phyloP scores from a whole-genome alignment of 129 eudicot genomes.

The Helianthus tuberosus region DNA sequence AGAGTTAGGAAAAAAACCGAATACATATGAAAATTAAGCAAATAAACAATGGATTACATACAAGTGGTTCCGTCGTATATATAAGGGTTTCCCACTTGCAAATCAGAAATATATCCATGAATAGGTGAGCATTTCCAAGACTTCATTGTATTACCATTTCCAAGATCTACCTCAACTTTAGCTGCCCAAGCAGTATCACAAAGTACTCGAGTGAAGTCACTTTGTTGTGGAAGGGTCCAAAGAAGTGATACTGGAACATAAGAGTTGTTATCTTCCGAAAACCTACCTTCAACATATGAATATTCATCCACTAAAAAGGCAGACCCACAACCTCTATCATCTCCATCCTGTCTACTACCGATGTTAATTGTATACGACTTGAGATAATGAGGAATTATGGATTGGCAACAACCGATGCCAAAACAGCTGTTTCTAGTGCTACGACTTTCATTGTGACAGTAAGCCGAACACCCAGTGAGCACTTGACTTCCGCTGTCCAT shows the following conservation, averaged over 20 bases:
- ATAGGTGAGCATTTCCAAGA: too few relatives aligned
- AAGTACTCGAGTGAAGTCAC: too few relatives aligned
- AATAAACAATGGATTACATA: too few relatives aligned
- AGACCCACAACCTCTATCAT: constrained; percentile 5
- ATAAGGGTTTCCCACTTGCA: too few relatives aligned
- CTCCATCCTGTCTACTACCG: constrained; percentile 1
- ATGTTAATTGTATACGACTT: not conserved
- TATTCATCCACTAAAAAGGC: constrained; percentile 10
- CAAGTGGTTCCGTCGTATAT: too few relatives aligned
- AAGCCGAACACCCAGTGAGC: not conserved
- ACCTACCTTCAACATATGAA: constrained; percentile 2
- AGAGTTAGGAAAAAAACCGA: too few relatives aligned
- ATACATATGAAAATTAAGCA: too few relatives aligned
- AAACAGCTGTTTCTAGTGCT: not conserved
- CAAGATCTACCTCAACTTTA: too few relatives aligned
- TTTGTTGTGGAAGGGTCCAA: not conserved
- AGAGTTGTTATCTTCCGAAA: not conserved
- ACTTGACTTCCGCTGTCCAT: not conserved
- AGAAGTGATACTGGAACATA: constrained; percentile 18
- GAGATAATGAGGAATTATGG: not conserved
- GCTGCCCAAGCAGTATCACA: too few relatives aligned
- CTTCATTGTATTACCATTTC: too few relatives aligned
- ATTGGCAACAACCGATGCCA: not conserved
- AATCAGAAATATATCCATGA: too few relatives aligned
- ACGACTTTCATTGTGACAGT: not conserved